These are phyloP conservation scores for Vicia sativa DNA, from an alignment of 306 rosid species.

Conservation along the genomic window DNA sequence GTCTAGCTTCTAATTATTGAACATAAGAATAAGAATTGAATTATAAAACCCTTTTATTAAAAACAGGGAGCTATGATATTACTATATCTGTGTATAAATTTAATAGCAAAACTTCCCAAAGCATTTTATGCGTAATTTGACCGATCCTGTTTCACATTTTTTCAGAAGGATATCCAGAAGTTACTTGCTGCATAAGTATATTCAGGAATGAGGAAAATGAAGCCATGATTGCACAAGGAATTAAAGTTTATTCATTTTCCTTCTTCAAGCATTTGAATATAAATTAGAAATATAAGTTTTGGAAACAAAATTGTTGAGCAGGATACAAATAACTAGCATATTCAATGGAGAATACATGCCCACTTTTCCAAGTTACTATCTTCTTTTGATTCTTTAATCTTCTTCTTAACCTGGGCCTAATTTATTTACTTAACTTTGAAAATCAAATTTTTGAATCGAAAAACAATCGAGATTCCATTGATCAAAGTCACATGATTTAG, in stretches of 20 bases:
- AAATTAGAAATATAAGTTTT: not conserved
- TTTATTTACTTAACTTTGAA: not conserved
- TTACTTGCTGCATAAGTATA: conserved; percentile 69
- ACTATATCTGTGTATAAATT: no score
- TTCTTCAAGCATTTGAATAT: conserved; percentile 5
- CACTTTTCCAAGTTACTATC: no score
- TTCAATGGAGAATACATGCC: not conserved
- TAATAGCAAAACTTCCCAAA: no score
- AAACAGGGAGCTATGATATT: no score
- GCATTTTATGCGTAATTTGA: no score
- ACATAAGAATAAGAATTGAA: not conserved
- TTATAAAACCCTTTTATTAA: no score
- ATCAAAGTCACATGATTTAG: no score
- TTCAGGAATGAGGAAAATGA: not conserved
- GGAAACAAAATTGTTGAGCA: not conserved
- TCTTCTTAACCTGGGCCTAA: not conserved
- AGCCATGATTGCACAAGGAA: not conserved
- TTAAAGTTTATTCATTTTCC: not conserved
- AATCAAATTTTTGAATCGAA: not conserved
- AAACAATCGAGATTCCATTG: not conserved
- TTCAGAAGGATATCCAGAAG: conserved; percentile 90
- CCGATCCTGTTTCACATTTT: conserved; percentile 15
- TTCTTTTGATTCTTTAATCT: not conserved
- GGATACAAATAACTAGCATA: no score
- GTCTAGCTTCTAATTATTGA: conserved; percentile 3